Base-by-base conservation (phyloP, 768 basidiomycete species). In the Phylloporus scabripes region DNA sequence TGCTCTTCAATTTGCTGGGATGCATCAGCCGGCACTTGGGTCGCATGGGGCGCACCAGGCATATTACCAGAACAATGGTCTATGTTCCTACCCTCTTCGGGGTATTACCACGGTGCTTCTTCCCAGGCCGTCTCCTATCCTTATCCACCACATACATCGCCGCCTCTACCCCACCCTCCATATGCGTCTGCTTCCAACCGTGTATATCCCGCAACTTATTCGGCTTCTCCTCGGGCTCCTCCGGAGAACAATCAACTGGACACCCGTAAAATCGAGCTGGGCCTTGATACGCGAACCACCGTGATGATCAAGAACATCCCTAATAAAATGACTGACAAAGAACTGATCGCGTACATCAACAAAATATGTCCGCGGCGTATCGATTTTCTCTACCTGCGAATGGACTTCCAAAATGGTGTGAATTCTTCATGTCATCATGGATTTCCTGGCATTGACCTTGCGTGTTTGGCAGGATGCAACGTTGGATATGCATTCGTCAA, bases 281-380 rank as follows among this genome's bases (percentile, higher is more conserved):
- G 92, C 5, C 66, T 74, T 50, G 89, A 92, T 57, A 89, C 83
- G 31, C 75, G 90, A 28, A 89, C 88, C 29, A 91, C 90, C 24
- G 82, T 91, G 42, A 91, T 90, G 87, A 81, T 89, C 53, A 91
- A 92, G 70, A 94, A 94, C 60, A 88, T 94, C 39, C 92, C 92
- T 3, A 94, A 93, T 69, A 92, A 92, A 67, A 88, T 90, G 86
- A 84, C 74, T 53, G 85, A 89, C 66, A 76, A 72, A 59, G 85
- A 90, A 54, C 62, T 90, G 58, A 72, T 82, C 50, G 66, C 68
- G 33, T 91, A 80, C 59, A 88, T 88, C 53, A 75, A 69, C 44
- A 76, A 79, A 52, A 87, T 88, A 21, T 87, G 84, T 63, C 79
- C 81, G n/a, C 73, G 86, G 36, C 75, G 74, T 48, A 86, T 88